Conservation (phyloP, 192 early-diverging fungal species). For the Endogone sp. region DNA sequence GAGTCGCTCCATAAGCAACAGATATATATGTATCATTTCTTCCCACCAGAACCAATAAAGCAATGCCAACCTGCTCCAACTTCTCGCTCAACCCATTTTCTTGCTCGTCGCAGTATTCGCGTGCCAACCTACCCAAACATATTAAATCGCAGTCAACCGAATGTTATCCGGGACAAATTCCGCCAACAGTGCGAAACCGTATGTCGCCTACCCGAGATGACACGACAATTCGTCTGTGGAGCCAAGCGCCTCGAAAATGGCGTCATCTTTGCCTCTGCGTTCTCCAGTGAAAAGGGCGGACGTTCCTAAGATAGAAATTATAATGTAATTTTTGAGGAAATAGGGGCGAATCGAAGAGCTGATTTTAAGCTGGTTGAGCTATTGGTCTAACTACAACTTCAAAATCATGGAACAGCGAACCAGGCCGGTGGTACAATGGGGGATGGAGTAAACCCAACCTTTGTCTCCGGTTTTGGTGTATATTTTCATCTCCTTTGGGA, state of each 20-base stretch:
- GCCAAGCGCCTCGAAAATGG: conserved; percentile 89
- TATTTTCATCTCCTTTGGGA: conserved; percentile 54
- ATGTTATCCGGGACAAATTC: neutral
- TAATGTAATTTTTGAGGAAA: no score
- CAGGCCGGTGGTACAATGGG: no score
- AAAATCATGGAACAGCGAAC: neutral
- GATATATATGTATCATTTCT: no score
- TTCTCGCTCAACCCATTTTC: conserved; percentile 43
- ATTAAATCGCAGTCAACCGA: neutral
- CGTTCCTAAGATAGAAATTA: conserved; percentile 50
- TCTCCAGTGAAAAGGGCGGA: conserved; percentile 90
- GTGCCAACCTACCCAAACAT: conserved; percentile 34
- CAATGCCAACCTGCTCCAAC: conserved; percentile 41
- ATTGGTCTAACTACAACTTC: neutral
- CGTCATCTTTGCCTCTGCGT: conserved; percentile 81
- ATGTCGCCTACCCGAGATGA: conserved; percentile 48
- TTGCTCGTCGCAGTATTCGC: conserved; percentile 52
- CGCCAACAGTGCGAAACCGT: neutral
- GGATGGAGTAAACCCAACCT: conserved; percentile 44
- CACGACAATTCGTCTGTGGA: conserved; percentile 85
- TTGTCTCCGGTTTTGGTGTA: conserved; percentile 96
- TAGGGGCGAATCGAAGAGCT: no score
- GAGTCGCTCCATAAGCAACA: conserved; percentile 36
- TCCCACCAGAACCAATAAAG: no score
- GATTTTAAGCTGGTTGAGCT: no score